A percentile compares a stretch with the other conserved stretches of the same genome.
Evolutionary conservation across 1,284 basidiomycete genomes (phyloP).

Genomic region (Inonotus hispidus): DNA sequence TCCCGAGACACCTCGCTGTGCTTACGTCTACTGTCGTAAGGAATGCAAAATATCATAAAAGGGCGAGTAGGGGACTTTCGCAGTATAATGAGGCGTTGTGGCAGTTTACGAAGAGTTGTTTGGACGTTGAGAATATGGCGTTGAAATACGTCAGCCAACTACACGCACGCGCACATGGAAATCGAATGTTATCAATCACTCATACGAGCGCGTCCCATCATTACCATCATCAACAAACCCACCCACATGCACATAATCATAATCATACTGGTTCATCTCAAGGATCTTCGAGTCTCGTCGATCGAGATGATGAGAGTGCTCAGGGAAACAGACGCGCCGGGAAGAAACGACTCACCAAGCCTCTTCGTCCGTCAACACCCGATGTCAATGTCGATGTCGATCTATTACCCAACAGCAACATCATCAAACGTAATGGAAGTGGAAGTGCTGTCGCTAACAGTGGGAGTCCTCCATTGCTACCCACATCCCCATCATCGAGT

Average conservation of each 20-base stretch:
- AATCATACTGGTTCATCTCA: conserved; percentile 1
- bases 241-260: background rate
- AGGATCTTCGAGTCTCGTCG: background rate
- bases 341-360: conserved; percentile 7
- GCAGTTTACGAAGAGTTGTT: conserved; percentile 55
- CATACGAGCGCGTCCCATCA: conserved; percentile 17
- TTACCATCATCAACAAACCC: too few relatives aligned
- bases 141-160: conserved; percentile 54
- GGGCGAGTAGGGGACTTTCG: conserved; percentile 23
- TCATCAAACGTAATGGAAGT: too few relatives aligned
- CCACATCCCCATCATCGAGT: background rate
- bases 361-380: conserved; percentile 11
- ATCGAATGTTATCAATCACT: conserved; percentile 27
- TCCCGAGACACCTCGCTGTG: conserved; percentile 66
- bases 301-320: background rate
- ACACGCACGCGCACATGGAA: conserved; percentile 33
- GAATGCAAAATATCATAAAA: conserved; percentile 31
- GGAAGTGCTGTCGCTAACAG: too few relatives aligned
- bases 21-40: conserved; percentile 70
- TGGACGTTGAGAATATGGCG: conserved; percentile 69
- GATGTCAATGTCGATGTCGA: conserved; percentile 3
- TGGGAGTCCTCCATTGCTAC: too few relatives aligned
- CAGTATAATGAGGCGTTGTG: conserved; percentile 31
- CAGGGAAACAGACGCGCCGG: conserved; percentile 1
- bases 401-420: too few relatives aligned